These are phyloP conservation scores for Anthracocystis panici-leucophaei DNA, from an alignment of 1,284 basidiomycete genomes.

Conservation along the genomic window DNA sequence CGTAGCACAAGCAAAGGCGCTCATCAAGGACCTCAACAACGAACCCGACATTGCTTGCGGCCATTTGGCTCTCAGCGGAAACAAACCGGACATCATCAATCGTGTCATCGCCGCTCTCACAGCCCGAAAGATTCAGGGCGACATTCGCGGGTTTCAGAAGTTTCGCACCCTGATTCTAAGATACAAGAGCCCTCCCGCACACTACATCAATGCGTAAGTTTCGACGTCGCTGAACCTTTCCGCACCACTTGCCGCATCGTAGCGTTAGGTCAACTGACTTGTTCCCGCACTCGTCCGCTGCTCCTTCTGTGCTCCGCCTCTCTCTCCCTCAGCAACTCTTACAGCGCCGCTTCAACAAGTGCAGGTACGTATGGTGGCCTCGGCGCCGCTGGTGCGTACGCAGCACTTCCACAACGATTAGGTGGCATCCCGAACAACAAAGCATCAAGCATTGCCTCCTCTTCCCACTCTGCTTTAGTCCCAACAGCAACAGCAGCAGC, in stretches of 20 bases:
- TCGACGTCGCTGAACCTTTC: neutral
- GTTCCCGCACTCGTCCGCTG: neutral
- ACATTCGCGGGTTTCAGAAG: slow-evolving; percentile 36
- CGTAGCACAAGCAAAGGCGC: slow-evolving; percentile 54
- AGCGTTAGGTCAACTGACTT: slow-evolving; percentile 6
- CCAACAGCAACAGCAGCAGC: slow-evolving; percentile 13
- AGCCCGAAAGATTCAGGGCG: slow-evolving; percentile 28
- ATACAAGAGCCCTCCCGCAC: slow-evolving; percentile 22
- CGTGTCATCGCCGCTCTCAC: slow-evolving; percentile 40
- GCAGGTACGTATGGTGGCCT: slow-evolving; percentile 41
- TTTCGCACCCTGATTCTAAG: slow-evolving; percentile 46
- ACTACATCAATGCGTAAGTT: slow-evolving; percentile 26
- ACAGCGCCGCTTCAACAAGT: slow-evolving; percentile 22
- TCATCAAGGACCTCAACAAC: slow-evolving; percentile 59
- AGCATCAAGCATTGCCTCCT: slow-evolving; percentile 30
- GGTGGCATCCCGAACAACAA: slow-evolving; percentile 36
- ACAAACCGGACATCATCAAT: slow-evolving; percentile 55
- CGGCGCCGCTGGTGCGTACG: slow-evolving; percentile 29
- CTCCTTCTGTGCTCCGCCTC: neutral
- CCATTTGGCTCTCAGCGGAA: slow-evolving; percentile 50
- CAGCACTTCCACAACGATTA: slow-evolving; percentile 24
- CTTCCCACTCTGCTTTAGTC: slow-evolving; percentile 27
- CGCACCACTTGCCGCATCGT: neutral
- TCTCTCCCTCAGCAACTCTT: neutral
- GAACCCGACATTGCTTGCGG: slow-evolving; percentile 37